phyloP scores from a whole-genome alignment of 169 alveolate genomes.

The Plasmodium blacklocki region DNA sequence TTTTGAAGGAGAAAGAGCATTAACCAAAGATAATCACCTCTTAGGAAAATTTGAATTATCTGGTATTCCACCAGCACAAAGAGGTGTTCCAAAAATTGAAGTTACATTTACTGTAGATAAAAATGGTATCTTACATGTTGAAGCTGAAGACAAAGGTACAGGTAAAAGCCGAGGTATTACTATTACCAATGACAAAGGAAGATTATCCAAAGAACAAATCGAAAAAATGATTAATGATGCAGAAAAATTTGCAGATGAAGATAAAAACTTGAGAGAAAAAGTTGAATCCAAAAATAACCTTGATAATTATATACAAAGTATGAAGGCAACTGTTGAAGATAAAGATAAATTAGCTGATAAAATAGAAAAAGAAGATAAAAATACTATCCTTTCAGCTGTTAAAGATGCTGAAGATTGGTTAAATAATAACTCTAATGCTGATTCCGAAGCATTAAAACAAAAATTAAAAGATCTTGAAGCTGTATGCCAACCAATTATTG shows the following conservation, averaged over 20 bases:
- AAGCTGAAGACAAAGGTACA: constrained; percentile 97
- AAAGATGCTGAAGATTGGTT: constrained; percentile 95
- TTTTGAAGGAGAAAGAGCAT: constrained; percentile 98
- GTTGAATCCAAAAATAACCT: constrained; percentile 95
- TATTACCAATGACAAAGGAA: constrained; percentile 96
- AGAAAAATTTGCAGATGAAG: constrained; percentile 96
- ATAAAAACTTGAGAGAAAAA: constrained; percentile 92
- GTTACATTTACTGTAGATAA: constrained; percentile 98
- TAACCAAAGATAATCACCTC: constrained; percentile 96
- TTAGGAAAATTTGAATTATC: constrained; percentile 97
- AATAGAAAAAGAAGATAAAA: constrained; percentile 93
- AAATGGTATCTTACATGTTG: constrained; percentile 96
- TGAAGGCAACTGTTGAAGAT: constrained; percentile 95
- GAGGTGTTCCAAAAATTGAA: constrained; percentile 97
- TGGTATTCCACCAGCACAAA: constrained; percentile 96
- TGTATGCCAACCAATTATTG: constrained; percentile 95
- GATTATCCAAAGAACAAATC: constrained; percentile 96
- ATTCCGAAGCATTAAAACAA: constrained; percentile 93
- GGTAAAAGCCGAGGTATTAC: constrained; percentile 94
- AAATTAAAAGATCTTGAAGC: constrained; percentile 94
- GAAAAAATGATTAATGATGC: constrained; percentile 97
- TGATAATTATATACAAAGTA: constrained; percentile 93
- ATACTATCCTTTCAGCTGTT: constrained; percentile 90
- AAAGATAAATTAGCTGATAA: constrained; percentile 94
- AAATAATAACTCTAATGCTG: constrained; percentile 93